Percentiles rank a stretch among this genome's conserved stretches.
Evolutionary conservation across 1,139 yeast genomes (phyloP).

Genomic region (Sugiyamaella pinicola): DNA sequence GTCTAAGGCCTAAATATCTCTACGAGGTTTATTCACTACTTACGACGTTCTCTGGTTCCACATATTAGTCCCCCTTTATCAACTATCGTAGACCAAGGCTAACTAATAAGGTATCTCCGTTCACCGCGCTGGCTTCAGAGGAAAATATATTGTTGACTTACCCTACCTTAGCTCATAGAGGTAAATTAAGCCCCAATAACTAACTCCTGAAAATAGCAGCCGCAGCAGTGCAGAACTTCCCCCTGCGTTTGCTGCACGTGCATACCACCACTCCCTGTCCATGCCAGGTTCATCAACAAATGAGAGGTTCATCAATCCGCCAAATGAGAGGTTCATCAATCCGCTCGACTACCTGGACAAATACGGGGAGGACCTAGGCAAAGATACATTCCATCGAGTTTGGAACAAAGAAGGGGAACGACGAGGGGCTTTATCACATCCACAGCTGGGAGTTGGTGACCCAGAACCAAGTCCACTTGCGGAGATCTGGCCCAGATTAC

Average conservation of each 20-base stretch:
- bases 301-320: no score
- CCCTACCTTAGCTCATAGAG: not conserved
- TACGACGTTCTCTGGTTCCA: not conserved
- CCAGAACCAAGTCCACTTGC: no score
- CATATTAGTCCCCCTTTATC: not conserved
- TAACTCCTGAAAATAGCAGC: no score
- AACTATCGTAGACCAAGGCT: not conserved
- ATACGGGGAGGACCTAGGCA: no score
- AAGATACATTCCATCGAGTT: no score
- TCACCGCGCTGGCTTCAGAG: not conserved
- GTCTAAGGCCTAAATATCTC: not conserved
- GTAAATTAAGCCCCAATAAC: not conserved
- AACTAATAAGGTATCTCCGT: not conserved
- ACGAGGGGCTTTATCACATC: no score
- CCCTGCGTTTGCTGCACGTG: slow-evolving; percentile 16
- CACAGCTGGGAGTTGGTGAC: no score
- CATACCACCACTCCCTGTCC: not conserved
- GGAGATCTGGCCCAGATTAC: no score
- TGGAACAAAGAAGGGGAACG: no score
- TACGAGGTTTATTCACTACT: not conserved
- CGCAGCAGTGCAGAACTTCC: not conserved
- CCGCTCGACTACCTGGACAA: no score
- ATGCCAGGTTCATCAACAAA: no score
- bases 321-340: no score
- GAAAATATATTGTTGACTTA: not conserved